Percentiles rank a stretch among this genome's conserved stretches.
phyloP scores from a whole-genome alignment of 306 rosid species.

The Rosa multiflora region DNA sequence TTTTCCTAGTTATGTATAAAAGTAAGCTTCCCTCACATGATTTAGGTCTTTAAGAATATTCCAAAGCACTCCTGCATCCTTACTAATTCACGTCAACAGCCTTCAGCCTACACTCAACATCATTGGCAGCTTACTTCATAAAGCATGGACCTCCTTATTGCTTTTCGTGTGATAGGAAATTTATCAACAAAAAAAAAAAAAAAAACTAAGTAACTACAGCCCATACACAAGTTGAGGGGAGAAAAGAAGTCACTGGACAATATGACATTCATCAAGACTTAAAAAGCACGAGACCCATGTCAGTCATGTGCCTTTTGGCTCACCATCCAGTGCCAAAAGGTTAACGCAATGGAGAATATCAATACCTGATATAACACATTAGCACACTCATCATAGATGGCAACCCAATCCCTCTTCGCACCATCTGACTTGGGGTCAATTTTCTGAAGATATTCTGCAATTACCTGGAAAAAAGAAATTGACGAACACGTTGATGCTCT shows the following conservation, averaged over 20 bases:
- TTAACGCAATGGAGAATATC: constrained; percentile 12
- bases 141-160: background rate
- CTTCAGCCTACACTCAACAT: constrained; percentile 4
- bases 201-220: background rate
- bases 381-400: constrained; percentile 99
- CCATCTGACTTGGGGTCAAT: constrained; percentile 98
- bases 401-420: constrained; percentile 99
- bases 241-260: background rate
- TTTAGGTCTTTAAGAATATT: background rate
- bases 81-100: background rate
- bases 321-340: constrained; percentile 5
- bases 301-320: background rate
- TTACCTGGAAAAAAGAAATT: constrained; percentile 56
- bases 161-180: background rate
- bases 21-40: background rate
- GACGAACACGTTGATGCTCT: constrained; percentile 15
- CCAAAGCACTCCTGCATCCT: background rate
- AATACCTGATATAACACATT: constrained; percentile 86
- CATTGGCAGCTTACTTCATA: background rate
- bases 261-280: background rate
- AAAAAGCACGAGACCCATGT: background rate
- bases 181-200: background rate
- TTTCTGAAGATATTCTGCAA: constrained; percentile 96
- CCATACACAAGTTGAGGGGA: background rate
- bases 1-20: background rate